These are phyloP conservation scores for Dioszegia hungarica DNA, from an alignment of 768 basidiomycete species.

Conservation along the genomic window DNA sequence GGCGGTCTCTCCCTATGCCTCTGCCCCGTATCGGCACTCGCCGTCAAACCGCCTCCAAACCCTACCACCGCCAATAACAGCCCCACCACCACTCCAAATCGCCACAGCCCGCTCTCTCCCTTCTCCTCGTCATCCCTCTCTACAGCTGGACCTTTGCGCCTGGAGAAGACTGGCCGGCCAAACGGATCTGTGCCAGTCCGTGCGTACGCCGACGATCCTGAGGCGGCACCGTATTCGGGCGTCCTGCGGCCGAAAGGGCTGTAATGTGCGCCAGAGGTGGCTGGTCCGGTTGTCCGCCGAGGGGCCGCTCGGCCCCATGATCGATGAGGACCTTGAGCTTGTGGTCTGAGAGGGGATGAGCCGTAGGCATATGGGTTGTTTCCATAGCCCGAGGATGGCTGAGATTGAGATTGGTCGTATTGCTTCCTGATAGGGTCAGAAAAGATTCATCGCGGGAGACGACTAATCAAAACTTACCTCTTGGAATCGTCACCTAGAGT, in stretches of 20 bases:
- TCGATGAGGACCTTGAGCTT: conserved; percentile 25
- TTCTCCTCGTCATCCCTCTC: conserved; percentile 4
- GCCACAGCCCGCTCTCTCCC: conserved; percentile 27
- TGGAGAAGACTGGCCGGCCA: background rate
- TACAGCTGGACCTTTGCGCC: background rate
- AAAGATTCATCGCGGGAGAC: too few species aligned
- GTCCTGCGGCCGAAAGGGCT: conserved; percentile 17
- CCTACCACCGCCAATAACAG: conserved; percentile 41
- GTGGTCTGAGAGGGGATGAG: conserved; percentile 7
- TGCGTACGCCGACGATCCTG: conserved; percentile 4
- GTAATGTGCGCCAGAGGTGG: conserved; percentile 16
- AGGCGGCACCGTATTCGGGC: background rate
- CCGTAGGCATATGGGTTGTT: background rate
- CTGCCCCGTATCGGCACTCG: conserved; percentile 24
- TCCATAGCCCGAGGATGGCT: background rate
- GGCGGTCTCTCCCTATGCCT: background rate
- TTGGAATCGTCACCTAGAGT: conserved; percentile 43
- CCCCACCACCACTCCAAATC: conserved; percentile 37
- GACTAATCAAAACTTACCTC: conserved; percentile 35
- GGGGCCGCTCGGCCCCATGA: conserved; percentile 20
- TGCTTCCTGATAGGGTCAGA: too few species aligned
- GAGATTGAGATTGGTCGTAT: conserved; percentile 22
- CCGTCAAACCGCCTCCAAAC: conserved; percentile 44
- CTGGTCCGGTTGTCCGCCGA: conserved; percentile 11
- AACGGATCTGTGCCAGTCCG: conserved; percentile 9